These are phyloP conservation scores for Mortierella sp. DNA, from an alignment of 371 early-diverging fungal genomes.

Conservation along the genomic window DNA sequence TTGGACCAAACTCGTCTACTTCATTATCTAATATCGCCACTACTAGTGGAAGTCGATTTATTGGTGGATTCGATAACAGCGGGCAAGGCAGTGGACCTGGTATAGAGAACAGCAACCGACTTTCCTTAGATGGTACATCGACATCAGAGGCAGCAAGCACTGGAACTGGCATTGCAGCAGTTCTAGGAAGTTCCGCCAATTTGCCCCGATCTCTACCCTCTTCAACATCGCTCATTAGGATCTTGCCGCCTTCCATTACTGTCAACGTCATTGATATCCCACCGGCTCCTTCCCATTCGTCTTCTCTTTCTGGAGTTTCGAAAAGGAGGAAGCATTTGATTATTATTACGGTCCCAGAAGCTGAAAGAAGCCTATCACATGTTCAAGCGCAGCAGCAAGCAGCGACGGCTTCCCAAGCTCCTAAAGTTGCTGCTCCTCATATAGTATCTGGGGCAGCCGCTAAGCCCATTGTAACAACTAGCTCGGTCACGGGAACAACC, in stretches of 20 bases:
- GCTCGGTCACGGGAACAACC: slow-evolving; percentile 21
- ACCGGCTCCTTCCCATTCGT: slow-evolving; percentile 53
- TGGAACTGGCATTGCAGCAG: slow-evolving; percentile 53
- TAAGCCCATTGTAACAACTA: slow-evolving; percentile 43
- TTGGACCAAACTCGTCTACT: slow-evolving; percentile 10
- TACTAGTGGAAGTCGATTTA: slow-evolving; percentile 20
- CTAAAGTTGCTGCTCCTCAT: slow-evolving; percentile 16
- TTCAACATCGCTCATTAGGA: slow-evolving; percentile 48
- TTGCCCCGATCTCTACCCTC: slow-evolving; percentile 43
- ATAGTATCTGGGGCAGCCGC: slow-evolving; percentile 28
- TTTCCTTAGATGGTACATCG: slow-evolving; percentile 9
- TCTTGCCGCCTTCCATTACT: slow-evolving; percentile 45
- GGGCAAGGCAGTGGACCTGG: neutral
- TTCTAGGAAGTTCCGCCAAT: slow-evolving; percentile 33
- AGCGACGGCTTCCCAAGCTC: neutral
- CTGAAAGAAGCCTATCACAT: slow-evolving; percentile 36
- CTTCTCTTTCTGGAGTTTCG: slow-evolving; percentile 49
- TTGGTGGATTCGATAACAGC: slow-evolving; percentile 35
- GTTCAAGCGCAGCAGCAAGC: slow-evolving; percentile 32
- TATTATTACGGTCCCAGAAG: slow-evolving; percentile 49
- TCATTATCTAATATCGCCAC: neutral
- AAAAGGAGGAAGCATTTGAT: slow-evolving; percentile 50
- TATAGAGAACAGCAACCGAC: neutral
- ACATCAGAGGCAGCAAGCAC: slow-evolving; percentile 46
- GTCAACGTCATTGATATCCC: slow-evolving; percentile 50